These are phyloP conservation scores for Ramalina peruviana DNA, from an alignment of 495 filamentous ascomycete species.

Conservation along the genomic window DNA sequence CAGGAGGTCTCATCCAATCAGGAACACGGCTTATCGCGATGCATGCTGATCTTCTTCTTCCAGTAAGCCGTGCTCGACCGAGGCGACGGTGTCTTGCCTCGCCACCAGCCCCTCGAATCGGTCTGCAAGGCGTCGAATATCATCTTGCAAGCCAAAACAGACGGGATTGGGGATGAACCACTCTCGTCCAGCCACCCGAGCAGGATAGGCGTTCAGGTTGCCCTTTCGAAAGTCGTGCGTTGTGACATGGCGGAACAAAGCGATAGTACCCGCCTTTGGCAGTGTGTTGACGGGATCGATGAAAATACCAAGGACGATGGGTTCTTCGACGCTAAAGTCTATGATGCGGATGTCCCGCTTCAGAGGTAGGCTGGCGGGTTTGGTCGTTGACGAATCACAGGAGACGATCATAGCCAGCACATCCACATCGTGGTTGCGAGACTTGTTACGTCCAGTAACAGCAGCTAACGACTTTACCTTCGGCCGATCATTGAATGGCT, in stretches of 20 bases:
- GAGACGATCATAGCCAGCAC: conserved; percentile 14
- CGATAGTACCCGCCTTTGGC: conserved; percentile 13
- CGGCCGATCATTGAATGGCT: conserved; percentile 3
- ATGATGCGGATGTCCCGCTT: conserved; percentile 18
- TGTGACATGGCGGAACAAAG: conserved; percentile 14
- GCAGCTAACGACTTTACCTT: conserved; percentile 6
- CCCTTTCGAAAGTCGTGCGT: conserved; percentile 13
- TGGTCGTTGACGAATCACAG: conserved; percentile 7
- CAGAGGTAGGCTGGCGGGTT: conserved; percentile 4
- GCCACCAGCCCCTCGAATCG: too few species aligned
- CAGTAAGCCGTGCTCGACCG: too few species aligned
- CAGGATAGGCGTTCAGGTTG: conserved; percentile 13
- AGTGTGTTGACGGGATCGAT: conserved; percentile 13
- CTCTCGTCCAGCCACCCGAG: conserved; percentile 11
- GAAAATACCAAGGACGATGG: conserved; percentile 15
- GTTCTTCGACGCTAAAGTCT: conserved; percentile 13
- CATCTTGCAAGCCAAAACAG: conserved; percentile 2
- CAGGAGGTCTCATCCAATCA: too few species aligned
- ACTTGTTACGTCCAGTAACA: conserved; percentile 7
- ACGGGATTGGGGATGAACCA: conserved; percentile 16
- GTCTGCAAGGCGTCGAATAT: not conserved
- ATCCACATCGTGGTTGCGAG: conserved; percentile 10
- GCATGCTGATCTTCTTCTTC: too few species aligned
- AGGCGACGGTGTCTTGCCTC: too few species aligned
- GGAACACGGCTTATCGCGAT: too few species aligned